phyloP scores from a whole-genome alignment of 306 rosid species.

The Cucurbita maxima region DNA sequence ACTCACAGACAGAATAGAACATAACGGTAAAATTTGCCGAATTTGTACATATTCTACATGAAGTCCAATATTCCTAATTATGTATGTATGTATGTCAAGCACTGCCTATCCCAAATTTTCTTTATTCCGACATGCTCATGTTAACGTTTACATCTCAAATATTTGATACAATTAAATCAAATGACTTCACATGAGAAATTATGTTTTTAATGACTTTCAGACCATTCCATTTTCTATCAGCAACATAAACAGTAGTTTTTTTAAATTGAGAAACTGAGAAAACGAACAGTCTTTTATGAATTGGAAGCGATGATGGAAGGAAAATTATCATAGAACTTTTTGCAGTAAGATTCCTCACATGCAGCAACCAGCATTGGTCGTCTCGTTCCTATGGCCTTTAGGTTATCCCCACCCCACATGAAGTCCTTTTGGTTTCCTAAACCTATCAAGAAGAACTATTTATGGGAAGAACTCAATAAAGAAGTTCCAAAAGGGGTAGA shows the following conservation, averaged over 20 bases:
- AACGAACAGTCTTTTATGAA: no score
- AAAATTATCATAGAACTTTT: no score
- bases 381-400: no score
- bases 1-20: neutral
- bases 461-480: neutral
- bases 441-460: no score
- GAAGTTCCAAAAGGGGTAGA: neutral
- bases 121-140: neutral
- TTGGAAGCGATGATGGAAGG: no score
- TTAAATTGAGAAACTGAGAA: neutral
- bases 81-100: neutral
- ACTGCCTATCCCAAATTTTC: neutral
- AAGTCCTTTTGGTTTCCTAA: no score
- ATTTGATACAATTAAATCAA: neutral
- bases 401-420: no score
- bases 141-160: neutral
- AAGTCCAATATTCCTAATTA: neutral
- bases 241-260: neutral
- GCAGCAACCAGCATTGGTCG: no score
- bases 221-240: neutral
- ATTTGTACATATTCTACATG: neutral
- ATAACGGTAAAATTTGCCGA: neutral
- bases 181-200: neutral
- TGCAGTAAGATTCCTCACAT: no score
- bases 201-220: neutral